Base-by-base conservation (phyloP, 2,329 filamentous ascomycete genomes). In the Cladosporium sp. region DNA sequence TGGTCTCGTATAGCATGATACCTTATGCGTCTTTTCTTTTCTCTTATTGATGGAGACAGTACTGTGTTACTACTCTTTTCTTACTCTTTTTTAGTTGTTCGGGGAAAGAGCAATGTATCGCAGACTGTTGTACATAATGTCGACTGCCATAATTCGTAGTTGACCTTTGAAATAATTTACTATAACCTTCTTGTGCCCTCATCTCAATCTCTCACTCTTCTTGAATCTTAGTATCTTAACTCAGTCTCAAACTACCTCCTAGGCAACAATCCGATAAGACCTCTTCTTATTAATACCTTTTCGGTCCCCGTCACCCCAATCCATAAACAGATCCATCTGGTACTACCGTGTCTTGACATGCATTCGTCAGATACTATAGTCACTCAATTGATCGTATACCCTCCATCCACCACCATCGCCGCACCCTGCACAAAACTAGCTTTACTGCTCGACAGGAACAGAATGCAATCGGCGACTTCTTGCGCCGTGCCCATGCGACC, bases 391-490 rank as follows among this genome's bases (percentile, higher is more conserved):
- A 78, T 77, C 14, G 71, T 72, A 60, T 79, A 79, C 1, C 78
- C 77, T 2, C 78, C 78, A 62, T 80, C 77, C 1, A 77, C 75
- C 1, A 76, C 73, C 58, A 80, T 60, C 3, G 73, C 72, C 51
- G 74, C 68, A 0, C 77, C 78, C 49, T 78, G 76, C 12, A 80
- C 71, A 59, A 79, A 80, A 1, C 74, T 75, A 1, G 78, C 75
- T 59, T 78, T 79, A 17, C 73, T 70, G 57, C 75, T 76, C 37
- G 74, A 75, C 4, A 80, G 64, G 58, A 80, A 80, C 37, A 80
- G 62, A 9, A 78, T 71, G 0, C 74, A 76, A 63, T 80, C 78
- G 2, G 78, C 77, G 11, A 80, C 71, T 59, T 81, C 78, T 51
- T 80, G 74, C 0, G 76, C 70, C 3, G 75, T 77, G 0, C 77